phyloP scores from a whole-genome alignment of 129 eudicot species.

The Pulicaria dysenterica region DNA sequence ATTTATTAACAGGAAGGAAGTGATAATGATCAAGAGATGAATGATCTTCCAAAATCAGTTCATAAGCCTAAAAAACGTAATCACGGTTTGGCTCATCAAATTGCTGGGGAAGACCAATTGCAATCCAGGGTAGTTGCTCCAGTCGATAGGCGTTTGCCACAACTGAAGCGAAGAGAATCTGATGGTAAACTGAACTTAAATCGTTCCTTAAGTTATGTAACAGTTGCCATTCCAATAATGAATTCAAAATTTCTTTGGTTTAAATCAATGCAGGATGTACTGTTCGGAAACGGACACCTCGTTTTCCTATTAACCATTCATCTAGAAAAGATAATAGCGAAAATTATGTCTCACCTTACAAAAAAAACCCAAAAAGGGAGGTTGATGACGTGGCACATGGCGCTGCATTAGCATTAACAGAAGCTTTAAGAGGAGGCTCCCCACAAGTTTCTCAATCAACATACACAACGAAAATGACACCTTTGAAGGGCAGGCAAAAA shows the following conservation, averaged over 20 bases:
- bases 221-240: background rate
- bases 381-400: conserved; percentile 48
- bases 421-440: conserved; percentile 56
- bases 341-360: conserved; percentile 36
- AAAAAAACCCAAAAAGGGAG: conserved; percentile 37
- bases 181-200: conserved; percentile 43
- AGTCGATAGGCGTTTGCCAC: conserved; percentile 44
- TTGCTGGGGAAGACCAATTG: conserved; percentile 39
- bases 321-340: conserved; percentile 37
- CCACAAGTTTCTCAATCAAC: conserved; percentile 47
- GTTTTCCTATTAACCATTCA: conserved; percentile 49
- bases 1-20: conserved; percentile 47
- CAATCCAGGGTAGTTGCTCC: conserved; percentile 36
- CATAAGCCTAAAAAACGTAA: conserved; percentile 43
- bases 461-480: conserved; percentile 38
- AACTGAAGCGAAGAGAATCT: conserved; percentile 39
- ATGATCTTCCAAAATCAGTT: conserved; percentile 28
- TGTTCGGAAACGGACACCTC: conserved; percentile 66
- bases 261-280: conserved; percentile 39
- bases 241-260: conserved; percentile 1
- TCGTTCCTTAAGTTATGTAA: too few relatives aligned
- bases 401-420: conserved; percentile 50
- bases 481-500: conserved; percentile 35
- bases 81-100: conserved; percentile 34
- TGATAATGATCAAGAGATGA: conserved; percentile 42